These are phyloP conservation scores for Chaetomium sp. DNA, from an alignment of 2,329 filamentous ascomycete species.

Conservation along the genomic window DNA sequence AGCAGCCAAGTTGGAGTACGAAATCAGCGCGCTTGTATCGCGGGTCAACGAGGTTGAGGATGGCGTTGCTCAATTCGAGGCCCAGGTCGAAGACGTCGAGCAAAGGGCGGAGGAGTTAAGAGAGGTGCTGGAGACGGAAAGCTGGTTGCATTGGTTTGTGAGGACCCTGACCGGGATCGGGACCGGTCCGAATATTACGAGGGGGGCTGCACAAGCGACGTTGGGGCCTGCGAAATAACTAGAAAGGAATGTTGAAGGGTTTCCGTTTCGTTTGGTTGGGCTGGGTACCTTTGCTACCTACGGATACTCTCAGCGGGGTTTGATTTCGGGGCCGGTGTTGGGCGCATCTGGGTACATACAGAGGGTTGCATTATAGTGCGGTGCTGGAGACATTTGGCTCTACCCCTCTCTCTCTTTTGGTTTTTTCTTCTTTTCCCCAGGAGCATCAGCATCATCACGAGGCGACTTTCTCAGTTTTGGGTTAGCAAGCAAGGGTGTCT, in stretches of 20 bases:
- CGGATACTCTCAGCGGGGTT: too few relatives aligned
- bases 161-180: constrained; percentile 55
- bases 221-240: neutral
- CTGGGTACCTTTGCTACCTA: neutral
- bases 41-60: constrained; percentile 85
- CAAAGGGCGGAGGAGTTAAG: constrained; percentile 57
- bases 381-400: too few relatives aligned
- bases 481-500: too few relatives aligned
- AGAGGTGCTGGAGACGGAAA: constrained; percentile 55
- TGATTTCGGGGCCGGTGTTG: neutral
- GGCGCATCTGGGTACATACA: neutral
- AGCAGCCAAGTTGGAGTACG: constrained; percentile 84
- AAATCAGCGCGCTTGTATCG: constrained; percentile 70
- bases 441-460: too few relatives aligned
- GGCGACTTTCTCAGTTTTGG: too few relatives aligned
- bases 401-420: too few relatives aligned
- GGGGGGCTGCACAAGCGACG: constrained; percentile 6
- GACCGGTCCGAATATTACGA: constrained; percentile 51
- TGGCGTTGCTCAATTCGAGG: constrained; percentile 71
- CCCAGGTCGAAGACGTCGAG: constrained; percentile 68
- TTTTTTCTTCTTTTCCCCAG: too few relatives aligned
- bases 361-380: neutral
- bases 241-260: neutral
- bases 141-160: constrained; percentile 59
- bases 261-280: neutral